Conservation (phyloP, 1,139 yeast genomes). For the Ogataea hybrid region DNA sequence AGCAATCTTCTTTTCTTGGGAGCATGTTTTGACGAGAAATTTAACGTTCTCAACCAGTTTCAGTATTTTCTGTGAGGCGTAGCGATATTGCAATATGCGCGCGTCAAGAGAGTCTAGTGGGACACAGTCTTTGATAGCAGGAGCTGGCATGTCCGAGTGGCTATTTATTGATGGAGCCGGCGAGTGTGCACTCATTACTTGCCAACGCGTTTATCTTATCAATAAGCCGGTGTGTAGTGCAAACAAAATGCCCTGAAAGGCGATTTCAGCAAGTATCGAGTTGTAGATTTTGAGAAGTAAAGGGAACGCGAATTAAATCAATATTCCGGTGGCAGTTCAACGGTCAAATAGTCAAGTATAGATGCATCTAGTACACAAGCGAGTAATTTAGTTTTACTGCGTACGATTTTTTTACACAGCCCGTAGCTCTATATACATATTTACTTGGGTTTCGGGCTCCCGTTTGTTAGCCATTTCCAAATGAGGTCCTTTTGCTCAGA, state of each 20-base stretch:
- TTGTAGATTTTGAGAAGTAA: too few species aligned
- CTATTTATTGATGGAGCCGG: neutral
- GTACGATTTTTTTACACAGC: conserved; percentile 4
- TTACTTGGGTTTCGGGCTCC: conserved; percentile 36
- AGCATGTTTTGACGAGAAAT: conserved; percentile 23
- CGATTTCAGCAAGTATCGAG: too few species aligned
- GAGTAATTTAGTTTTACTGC: neutral
- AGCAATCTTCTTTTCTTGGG: conserved; percentile 21
- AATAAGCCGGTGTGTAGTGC: neutral
- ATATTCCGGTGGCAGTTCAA: neutral
- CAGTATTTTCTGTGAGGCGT: conserved; percentile 32
- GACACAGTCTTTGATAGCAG: conserved; percentile 20
- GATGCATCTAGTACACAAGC: conserved; percentile 3
- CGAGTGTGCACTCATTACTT: conserved; percentile 4
- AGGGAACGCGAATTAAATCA: too few species aligned
- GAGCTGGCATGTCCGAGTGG: neutral
- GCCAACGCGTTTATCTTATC: conserved; percentile 7
- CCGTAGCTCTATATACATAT: conserved; percentile 2
- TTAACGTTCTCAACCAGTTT: conserved; percentile 24
- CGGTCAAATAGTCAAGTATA: neutral
- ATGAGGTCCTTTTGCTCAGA: conserved; percentile 54
- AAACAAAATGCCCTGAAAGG: neutral
- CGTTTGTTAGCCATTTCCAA: conserved; percentile 75
- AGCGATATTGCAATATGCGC: conserved; percentile 33
- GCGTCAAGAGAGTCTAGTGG: conserved; percentile 32